Evolutionary conservation across 805 yeast species (phyloP).

Genomic region (Ogataea nitratoaversa): DNA sequence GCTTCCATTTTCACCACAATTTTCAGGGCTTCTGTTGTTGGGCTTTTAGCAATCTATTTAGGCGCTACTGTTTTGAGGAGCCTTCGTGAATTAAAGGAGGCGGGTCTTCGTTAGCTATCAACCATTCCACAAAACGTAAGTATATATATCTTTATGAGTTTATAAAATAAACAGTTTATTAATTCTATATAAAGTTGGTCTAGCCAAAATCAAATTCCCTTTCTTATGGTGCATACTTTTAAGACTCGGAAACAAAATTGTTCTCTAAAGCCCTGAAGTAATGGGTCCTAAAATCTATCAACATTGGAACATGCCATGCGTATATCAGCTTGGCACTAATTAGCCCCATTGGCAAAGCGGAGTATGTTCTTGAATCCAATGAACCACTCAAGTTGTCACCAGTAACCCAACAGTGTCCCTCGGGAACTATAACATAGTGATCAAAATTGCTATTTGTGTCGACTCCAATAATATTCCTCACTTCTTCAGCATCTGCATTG

Average conservation of each 20-base stretch:
- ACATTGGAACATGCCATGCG: slow-evolving; percentile 47
- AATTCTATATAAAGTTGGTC: no score
- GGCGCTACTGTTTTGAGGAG: slow-evolving; percentile 64
- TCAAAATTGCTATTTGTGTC: slow-evolving; percentile 26
- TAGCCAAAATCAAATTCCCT: no score
- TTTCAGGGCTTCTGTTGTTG: slow-evolving; percentile 42
- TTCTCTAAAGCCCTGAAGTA: slow-evolving; percentile 55
- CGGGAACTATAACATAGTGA: slow-evolving; percentile 73
- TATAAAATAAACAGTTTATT: no score
- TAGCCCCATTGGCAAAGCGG: slow-evolving; percentile 84
- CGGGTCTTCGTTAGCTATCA: slow-evolving; percentile 19
- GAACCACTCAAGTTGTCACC: slow-evolving; percentile 91
- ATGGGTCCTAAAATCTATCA: slow-evolving; percentile 35
- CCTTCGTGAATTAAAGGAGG: slow-evolving; percentile 26
- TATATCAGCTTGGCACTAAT: slow-evolving; percentile 84
- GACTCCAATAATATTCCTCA: slow-evolving; percentile 13
- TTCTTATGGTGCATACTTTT: no score
- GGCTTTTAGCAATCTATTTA: slow-evolving; percentile 50
- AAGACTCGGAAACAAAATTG: slow-evolving; percentile 38
- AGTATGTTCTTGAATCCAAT: slow-evolving; percentile 84
- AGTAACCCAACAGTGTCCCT: slow-evolving; percentile 95
- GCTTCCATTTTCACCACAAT: slow-evolving; percentile 59
- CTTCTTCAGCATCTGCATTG: slow-evolving; percentile 4
- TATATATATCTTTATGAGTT: no score
- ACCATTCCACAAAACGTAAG: neutral